Percentiles rank a stretch among this genome's conserved stretches.
Evolutionary conservation across 2,329 filamentous ascomycete species (phyloP).

Genomic region (Fusarium redolens): DNA sequence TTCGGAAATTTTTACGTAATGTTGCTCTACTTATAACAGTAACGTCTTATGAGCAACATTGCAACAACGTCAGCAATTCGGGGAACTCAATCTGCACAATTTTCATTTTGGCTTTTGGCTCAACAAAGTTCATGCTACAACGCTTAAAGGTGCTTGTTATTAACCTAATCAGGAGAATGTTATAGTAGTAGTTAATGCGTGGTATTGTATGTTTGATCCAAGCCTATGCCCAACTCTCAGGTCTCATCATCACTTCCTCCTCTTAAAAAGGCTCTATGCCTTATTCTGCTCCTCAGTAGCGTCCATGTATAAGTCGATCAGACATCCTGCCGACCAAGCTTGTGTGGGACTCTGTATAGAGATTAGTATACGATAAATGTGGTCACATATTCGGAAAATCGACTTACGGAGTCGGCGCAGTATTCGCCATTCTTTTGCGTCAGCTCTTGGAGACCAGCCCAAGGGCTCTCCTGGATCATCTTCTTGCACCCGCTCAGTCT

Average conservation of each 20-base stretch:
- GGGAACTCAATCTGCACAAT: background rate
- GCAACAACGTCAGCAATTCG: background rate
- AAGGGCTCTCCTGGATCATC: conserved; percentile 81
- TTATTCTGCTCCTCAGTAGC: conserved; percentile 68
- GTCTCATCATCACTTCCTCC: conserved; percentile 6
- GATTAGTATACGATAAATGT: conserved; percentile 20
- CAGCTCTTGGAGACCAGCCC: conserved; percentile 92
- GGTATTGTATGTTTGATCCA: conserved; percentile 22
- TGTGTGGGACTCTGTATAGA: conserved; percentile 83
- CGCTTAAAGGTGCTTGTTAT: conserved; percentile 30
- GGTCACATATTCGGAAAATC: background rate
- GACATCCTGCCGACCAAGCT: conserved; percentile 93
- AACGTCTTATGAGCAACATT: background rate
- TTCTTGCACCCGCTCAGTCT: conserved; percentile 86
- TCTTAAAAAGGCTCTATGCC: conserved; percentile 18
- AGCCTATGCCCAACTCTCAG: conserved; percentile 19
- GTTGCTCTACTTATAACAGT: background rate
- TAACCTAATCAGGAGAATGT: conserved; percentile 35
- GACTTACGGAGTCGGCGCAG: conserved; percentile 86
- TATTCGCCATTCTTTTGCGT: conserved; percentile 89
- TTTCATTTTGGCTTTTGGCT: background rate
- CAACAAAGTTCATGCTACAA: background rate
- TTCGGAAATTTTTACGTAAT: background rate
- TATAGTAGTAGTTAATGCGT: conserved; percentile 10
- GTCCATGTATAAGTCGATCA: conserved; percentile 97